Percentiles rank a stretch among this genome's conserved stretches.
These are phyloP conservation scores for Xylaria sp. DNA, from an alignment of 2,329 filamentous ascomycete species.

Conservation along the genomic window DNA sequence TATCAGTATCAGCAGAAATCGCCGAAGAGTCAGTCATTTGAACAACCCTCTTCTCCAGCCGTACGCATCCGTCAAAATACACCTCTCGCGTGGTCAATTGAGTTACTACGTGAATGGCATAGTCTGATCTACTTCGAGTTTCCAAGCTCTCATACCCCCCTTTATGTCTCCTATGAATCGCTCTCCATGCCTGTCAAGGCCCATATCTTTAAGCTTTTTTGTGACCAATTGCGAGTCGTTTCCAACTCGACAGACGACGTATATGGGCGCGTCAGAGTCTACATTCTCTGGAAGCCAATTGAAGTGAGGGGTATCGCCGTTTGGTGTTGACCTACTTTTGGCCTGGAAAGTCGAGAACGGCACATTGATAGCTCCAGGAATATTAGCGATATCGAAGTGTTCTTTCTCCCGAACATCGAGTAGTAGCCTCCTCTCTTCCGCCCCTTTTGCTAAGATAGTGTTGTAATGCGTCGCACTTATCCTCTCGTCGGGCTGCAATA, in stretches of 20 bases:
- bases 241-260: slow-evolving; percentile 77
- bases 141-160: slow-evolving; percentile 80
- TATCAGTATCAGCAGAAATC: slow-evolving; percentile 42
- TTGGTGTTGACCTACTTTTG: slow-evolving; percentile 35
- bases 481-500: slow-evolving; percentile 72
- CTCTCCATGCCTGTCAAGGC: slow-evolving; percentile 60
- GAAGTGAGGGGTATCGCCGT: slow-evolving; percentile 38
- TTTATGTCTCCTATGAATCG: slow-evolving; percentile 75
- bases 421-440: slow-evolving; percentile 61
- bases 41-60: slow-evolving; percentile 39
- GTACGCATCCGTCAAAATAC: neutral
- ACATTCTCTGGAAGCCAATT: slow-evolving; percentile 55
- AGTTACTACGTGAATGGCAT: slow-evolving; percentile 61
- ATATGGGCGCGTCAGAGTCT: slow-evolving; percentile 64
- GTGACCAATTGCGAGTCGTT: slow-evolving; percentile 81
- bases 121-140: slow-evolving; percentile 68
- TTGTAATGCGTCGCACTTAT: slow-evolving; percentile 72
- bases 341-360: slow-evolving; percentile 68
- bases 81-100: slow-evolving; percentile 10
- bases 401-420: slow-evolving; percentile 87
- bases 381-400: slow-evolving; percentile 82
- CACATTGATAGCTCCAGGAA: slow-evolving; percentile 80
- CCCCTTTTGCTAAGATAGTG: slow-evolving; percentile 33
- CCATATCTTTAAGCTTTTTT: slow-evolving; percentile 70
- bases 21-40: slow-evolving; percentile 42